These are phyloP conservation scores for Thraustochytrium striatum DNA, from an alignment of 352 stramenopile species.

Conservation along the genomic window DNA sequence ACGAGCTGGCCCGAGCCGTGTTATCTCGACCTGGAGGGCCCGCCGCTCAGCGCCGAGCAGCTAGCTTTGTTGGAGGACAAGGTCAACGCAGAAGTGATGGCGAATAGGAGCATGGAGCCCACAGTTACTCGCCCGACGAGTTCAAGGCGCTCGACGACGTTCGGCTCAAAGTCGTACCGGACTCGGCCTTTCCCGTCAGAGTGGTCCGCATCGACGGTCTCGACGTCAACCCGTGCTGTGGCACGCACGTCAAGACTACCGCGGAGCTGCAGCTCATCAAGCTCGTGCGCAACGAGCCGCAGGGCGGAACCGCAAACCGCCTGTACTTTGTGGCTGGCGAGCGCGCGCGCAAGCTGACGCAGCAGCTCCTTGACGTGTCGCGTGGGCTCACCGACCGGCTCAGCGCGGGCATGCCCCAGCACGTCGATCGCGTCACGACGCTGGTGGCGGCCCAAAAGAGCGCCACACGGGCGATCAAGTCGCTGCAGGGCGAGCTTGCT, in stretches of 20 bases:
- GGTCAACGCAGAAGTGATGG: slow-evolving; percentile 71
- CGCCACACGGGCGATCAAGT: slow-evolving; percentile 66
- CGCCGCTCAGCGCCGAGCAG: slow-evolving; percentile 55
- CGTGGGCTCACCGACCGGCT: slow-evolving; percentile 68
- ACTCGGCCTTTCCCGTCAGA: slow-evolving; percentile 59
- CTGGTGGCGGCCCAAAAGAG: slow-evolving; percentile 64
- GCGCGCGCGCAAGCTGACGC: slow-evolving; percentile 70
- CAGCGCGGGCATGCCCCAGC: slow-evolving; percentile 65
- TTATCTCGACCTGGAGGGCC: slow-evolving; percentile 69
- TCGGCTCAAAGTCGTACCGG: not conserved
- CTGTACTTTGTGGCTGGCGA: slow-evolving; percentile 75
- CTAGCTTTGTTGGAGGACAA: slow-evolving; percentile 62
- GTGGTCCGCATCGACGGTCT: slow-evolving; percentile 74
- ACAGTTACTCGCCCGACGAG: slow-evolving; percentile 62
- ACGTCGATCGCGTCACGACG: slow-evolving; percentile 65
- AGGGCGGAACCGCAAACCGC: slow-evolving; percentile 61
- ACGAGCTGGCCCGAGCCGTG: slow-evolving; percentile 59
- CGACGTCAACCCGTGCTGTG: slow-evolving; percentile 77
- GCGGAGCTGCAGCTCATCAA: slow-evolving; percentile 68
- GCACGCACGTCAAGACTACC: slow-evolving; percentile 72
- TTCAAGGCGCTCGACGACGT: slow-evolving; percentile 57
- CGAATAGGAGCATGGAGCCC: slow-evolving; percentile 62
- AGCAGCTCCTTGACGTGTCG: slow-evolving; percentile 36
- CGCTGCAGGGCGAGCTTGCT: slow-evolving; percentile 67
- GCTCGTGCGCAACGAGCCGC: slow-evolving; percentile 68